These are phyloP conservation scores for Stereum hirsutum DNA, from an alignment of 1,284 basidiomycete species.

Conservation along the genomic window DNA sequence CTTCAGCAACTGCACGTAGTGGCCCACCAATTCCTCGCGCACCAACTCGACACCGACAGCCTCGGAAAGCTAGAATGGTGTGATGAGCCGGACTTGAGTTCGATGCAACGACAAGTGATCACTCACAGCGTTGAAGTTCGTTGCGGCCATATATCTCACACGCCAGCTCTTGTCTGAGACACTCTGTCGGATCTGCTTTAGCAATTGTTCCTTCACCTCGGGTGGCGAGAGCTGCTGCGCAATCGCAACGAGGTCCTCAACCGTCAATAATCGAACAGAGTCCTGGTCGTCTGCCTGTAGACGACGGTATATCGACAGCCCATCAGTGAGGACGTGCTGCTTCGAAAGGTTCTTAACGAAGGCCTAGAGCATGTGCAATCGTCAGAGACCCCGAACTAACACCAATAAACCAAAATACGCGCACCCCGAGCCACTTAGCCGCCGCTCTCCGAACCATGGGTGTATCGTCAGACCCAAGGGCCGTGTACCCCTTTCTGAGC, in stretches of 20 bases:
- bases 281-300: constrained; percentile 97
- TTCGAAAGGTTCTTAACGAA: constrained; percentile 73
- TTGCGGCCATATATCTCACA: constrained; percentile 98
- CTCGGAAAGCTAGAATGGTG: constrained; percentile 65
- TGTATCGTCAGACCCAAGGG: constrained; percentile 89
- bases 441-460: constrained; percentile 98
- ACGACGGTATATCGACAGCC: constrained; percentile 89
- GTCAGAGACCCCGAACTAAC: constrained; percentile 7
- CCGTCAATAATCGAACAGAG: constrained; percentile 92
- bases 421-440: constrained; percentile 90
- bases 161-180: constrained; percentile 98
- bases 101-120: constrained; percentile 1
- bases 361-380: constrained; percentile 34
- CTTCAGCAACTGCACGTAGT: constrained; percentile 92
- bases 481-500: constrained; percentile 78
- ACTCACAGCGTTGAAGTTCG: constrained; percentile 89
- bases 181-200: constrained; percentile 82
- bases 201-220: constrained; percentile 87
- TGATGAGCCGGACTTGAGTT: constrained; percentile 1
- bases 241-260: constrained; percentile 93
- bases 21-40: constrained; percentile 88
- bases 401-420: constrained; percentile 22
- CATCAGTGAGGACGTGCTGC: constrained; percentile 79
- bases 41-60: constrained; percentile 89
- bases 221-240: constrained; percentile 76